A percentile compares a stretch with the other conserved stretches of the same genome.
Evolutionary conservation across 768 basidiomycete species (phyloP).

Genomic region (Leccinum obscurum): DNA sequence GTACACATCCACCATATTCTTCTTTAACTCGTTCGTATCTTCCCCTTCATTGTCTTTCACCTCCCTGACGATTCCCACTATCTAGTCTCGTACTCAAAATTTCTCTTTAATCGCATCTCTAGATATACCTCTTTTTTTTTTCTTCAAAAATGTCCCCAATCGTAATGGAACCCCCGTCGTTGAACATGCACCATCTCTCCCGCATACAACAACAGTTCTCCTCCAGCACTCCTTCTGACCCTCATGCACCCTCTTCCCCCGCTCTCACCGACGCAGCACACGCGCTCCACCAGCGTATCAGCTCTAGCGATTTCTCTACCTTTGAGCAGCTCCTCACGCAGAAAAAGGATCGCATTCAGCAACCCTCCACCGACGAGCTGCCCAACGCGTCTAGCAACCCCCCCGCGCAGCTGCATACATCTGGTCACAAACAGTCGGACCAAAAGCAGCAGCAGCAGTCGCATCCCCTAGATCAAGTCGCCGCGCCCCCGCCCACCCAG

Average conservation of each 20-base stretch:
- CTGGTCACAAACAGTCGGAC: constrained; percentile 11
- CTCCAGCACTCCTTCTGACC: constrained; percentile 32
- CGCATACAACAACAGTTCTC: constrained; percentile 50
- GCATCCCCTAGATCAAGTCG: constrained; percentile 27
- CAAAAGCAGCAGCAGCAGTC: constrained; percentile 19
- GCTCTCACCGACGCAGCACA: constrained; percentile 24
- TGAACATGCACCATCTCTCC: constrained; percentile 53
- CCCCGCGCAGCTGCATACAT: constrained; percentile 18
- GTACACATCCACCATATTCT: background rate
- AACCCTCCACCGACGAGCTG: constrained; percentile 18
- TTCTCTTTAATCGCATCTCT: constrained; percentile 35
- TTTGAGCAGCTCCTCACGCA: constrained; percentile 33
- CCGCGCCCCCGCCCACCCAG: constrained; percentile 27
- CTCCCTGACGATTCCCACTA: constrained; percentile 15
- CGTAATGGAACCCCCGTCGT: constrained; percentile 53
- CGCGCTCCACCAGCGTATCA: constrained; percentile 32
- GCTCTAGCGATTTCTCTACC: constrained; percentile 28
- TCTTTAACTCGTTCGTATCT: background rate
- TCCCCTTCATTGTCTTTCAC: background rate
- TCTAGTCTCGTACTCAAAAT: constrained; percentile 23
- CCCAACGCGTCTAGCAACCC: constrained; percentile 6
- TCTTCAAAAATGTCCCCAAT: constrained; percentile 52
- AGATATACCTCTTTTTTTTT: constrained; percentile 20
- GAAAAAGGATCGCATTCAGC: constrained; percentile 32
- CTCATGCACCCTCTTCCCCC: constrained; percentile 26